Base-by-base conservation (phyloP, 805 yeast genomes). In the Kuraishia molischiana region DNA sequence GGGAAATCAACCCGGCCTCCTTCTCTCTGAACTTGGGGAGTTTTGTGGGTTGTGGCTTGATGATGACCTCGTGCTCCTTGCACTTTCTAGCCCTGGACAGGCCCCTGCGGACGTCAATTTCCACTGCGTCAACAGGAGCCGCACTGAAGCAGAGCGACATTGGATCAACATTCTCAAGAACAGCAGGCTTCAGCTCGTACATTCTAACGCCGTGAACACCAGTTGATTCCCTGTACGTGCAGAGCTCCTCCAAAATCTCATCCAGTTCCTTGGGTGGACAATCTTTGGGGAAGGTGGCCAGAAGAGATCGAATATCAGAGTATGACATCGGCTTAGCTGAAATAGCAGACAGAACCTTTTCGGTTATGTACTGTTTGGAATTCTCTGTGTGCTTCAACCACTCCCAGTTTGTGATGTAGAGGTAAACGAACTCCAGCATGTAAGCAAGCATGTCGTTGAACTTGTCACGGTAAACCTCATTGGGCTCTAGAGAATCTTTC, bases 191-290 rank as follows among this genome's bases (percentile, higher is more conserved):
- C 47, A 84, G 60, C 19, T 72, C 59, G 53, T 79, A 84, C 34
- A 70, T 69, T 18, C 94, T 94, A 42, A 74, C 69, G 49, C 80
- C 90, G 28, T 66, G 67, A 31, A 79, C 56, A 3, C 85, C 85
- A 17, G 67, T 64, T 3, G 94, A 92, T 5, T 85, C 74, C 22
- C 68, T 67, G 48, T 22, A 22, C 8, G 26, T 22, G 11, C 26
- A 22, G 11, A 22, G 11, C 11, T 22, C 10, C 26, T 22, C 11
- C 11, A 22, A 67, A 84, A 4, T 58, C 66, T 1, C 85, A 67
- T 21, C n/a, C n/a, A n/a, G n/a, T n/a, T n/a, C n/a, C n/a, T n/a
- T n/a, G n/a, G n/a, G n/a, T n/a, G n/a, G n/a, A n/a, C n/a, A n/a
- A n/a, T n/a, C n/a, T n/a, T n/a, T n/a, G n/a, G n/a, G n/a, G n/a